Evolutionary conservation across 2,329 filamentous ascomycete genomes (phyloP).

Genomic region (Diaporthe capsici): DNA sequence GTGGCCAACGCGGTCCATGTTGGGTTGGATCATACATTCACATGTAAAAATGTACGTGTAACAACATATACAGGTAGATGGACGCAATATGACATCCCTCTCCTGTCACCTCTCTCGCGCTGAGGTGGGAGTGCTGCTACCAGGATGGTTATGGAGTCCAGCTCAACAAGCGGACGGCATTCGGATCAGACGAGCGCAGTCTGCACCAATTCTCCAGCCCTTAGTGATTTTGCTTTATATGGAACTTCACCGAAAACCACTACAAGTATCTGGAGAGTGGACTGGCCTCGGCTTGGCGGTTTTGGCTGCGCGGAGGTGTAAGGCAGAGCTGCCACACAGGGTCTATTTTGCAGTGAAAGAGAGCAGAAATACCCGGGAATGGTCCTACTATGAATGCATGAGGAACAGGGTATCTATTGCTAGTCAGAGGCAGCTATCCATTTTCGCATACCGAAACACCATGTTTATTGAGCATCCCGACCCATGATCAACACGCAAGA

Average conservation of each 20-base stretch:
- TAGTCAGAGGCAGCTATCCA: neutral
- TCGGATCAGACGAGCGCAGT: too few species aligned
- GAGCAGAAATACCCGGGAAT: too few species aligned
- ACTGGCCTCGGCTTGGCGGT: neutral
- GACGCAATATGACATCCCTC: constrained; percentile 36
- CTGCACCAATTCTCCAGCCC: neutral
- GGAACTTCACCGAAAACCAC: neutral
- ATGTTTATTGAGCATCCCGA: neutral
- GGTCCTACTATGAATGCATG: neutral
- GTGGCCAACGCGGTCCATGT: constrained; percentile 33
- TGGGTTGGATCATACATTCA: constrained; percentile 38
- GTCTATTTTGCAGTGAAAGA: neutral
- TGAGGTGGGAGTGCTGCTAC: neutral
- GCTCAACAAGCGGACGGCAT: too few species aligned
- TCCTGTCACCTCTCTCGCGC: neutral
- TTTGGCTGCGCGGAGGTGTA: neutral
- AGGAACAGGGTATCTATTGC: neutral
- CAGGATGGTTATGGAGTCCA: neutral
- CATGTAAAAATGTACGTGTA: constrained; percentile 53
- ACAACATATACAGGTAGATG: constrained; percentile 48
- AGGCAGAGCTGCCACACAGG: neutral
- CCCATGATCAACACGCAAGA: neutral
- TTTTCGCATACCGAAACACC: neutral
- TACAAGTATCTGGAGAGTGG: too few species aligned
- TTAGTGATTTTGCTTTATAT: neutral